Evolutionary conservation across 129 eudicot genomes (phyloP), one percentile per base, ranked within the genome.

Genomic region (Arctium minus): DNA sequence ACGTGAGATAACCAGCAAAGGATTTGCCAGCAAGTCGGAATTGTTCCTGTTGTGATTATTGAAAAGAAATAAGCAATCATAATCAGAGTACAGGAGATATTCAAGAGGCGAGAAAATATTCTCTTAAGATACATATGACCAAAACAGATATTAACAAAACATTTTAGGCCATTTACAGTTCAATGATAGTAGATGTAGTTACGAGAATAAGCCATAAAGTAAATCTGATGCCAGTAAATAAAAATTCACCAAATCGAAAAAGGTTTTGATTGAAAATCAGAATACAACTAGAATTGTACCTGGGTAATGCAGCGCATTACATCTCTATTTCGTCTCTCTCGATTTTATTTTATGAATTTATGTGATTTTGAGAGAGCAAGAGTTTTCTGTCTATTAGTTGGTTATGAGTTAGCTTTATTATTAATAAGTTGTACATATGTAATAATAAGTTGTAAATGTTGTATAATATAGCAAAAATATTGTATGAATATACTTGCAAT

Each of bases 21-120:
- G 87, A 84, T 84, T 79, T 84, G 46, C 84, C 84, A 84, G 87
- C 83, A 35, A 84, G 87, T 84, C 72, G 75, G 17, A 84, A 46
- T 65, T 84, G 87, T 65, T 84, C 87, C 87, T 84, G 84, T 84
- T 73, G 15, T 3, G 44, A 42, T 84, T 64, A 53, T 40, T 31
- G 8, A 39, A 29, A 73, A 72, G 2, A 73, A 42, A 46, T 37
- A 35, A 76, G 62, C 77, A 70, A 76, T 36, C 50, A 36, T 69
- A 82, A 82, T 68, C 62, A 37, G 37, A 38, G 38, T 65, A 67
- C 71, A 29, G 29, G 39, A 68, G 53, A 32, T 75, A 33, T 18
- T 44, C 70, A 72, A 73, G 11, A 73, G 60, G 67, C 0, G 15
- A 32, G 64, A 73, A 79, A 31, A 50, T 48, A 50, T 30, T 38